Percentiles rank a stretch among this genome's conserved stretches.
phyloP scores from a whole-genome alignment of 2,329 filamentous ascomycete genomes.

The Huntiella decipiens region DNA sequence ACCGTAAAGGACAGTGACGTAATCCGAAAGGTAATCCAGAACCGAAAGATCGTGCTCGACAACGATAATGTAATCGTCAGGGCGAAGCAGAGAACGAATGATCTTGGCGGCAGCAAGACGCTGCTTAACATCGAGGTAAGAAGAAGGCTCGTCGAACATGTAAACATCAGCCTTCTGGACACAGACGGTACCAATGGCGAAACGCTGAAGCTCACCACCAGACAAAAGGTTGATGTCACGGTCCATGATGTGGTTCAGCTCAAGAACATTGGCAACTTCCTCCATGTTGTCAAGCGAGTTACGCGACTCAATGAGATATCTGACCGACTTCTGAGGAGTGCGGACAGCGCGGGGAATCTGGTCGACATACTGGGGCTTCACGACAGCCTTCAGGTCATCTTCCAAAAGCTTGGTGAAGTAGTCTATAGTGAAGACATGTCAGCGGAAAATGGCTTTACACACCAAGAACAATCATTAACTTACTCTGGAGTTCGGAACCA shows the following conservation, averaged over 20 bases:
- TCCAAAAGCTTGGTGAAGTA: slow-evolving; percentile 98
- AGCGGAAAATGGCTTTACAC: no score
- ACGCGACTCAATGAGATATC: slow-evolving; percentile 57
- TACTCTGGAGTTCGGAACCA: slow-evolving; percentile 92
- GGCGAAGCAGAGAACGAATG: slow-evolving; percentile 74
- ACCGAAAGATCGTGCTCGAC: slow-evolving; percentile 99
- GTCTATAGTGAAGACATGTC: slow-evolving; percentile 27
- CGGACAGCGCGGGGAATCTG: slow-evolving; percentile 90
- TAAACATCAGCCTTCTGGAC: slow-evolving; percentile 95
- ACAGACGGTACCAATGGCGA: slow-evolving; percentile 88
- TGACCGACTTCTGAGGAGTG: slow-evolving; percentile 60
- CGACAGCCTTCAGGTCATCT: slow-evolving; percentile 90
- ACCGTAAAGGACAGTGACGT: slow-evolving; percentile 93
- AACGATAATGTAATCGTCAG: slow-evolving; percentile 91
- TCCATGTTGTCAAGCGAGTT: slow-evolving; percentile 61
- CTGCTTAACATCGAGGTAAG: slow-evolving; percentile 98
- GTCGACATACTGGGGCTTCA: slow-evolving; percentile 98
- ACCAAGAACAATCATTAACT: slow-evolving; percentile 17
- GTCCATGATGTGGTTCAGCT: slow-evolving; percentile 75
- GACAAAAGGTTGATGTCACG: slow-evolving; percentile 81
- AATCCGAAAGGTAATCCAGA: slow-evolving; percentile 95
- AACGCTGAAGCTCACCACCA: slow-evolving; percentile 94
- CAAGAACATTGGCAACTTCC: slow-evolving; percentile 65
- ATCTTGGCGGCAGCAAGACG: slow-evolving; percentile 80
- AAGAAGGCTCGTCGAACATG: slow-evolving; percentile 99